Conservation (phyloP, 164 flowering plant genomes). For the Magnolia sinica region DNA sequence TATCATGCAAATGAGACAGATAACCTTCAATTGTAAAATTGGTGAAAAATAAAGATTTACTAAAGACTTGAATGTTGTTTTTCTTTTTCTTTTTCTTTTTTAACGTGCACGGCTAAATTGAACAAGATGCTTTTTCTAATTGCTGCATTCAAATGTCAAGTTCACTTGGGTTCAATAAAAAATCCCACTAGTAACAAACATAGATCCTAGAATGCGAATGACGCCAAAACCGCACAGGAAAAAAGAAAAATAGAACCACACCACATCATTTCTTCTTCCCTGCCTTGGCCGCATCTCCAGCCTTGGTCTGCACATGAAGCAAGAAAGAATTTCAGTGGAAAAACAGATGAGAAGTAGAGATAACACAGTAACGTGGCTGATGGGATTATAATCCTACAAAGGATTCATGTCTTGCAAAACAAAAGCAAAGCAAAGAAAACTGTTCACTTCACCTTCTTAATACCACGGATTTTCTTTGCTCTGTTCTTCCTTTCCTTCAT, state of each 20-base stretch:
- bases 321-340: neutral
- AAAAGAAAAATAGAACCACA: neutral
- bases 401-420: neutral
- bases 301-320: constrained; percentile 25
- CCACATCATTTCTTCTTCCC: constrained; percentile 27
- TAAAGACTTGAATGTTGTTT: neutral
- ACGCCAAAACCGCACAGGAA: neutral
- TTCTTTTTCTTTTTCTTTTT: too few species aligned
- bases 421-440: neutral
- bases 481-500: constrained; percentile 37
- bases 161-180: neutral
- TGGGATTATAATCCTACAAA: too few species aligned
- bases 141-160: neutral
- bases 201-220: neutral
- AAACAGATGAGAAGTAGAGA: neutral
- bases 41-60: too few species aligned
- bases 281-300: constrained; percentile 30
- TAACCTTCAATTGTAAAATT: neutral
- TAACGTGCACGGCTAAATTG: neutral
- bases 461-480: constrained; percentile 29
- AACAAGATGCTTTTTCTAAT: neutral
- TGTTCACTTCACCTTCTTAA: constrained; percentile 24
- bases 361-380: neutral
- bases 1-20: neutral
- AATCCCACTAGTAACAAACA: neutral